These are phyloP conservation scores for Orbilia blumenaviensis DNA, from an alignment of 2,329 filamentous ascomycete genomes.

Conservation along the genomic window DNA sequence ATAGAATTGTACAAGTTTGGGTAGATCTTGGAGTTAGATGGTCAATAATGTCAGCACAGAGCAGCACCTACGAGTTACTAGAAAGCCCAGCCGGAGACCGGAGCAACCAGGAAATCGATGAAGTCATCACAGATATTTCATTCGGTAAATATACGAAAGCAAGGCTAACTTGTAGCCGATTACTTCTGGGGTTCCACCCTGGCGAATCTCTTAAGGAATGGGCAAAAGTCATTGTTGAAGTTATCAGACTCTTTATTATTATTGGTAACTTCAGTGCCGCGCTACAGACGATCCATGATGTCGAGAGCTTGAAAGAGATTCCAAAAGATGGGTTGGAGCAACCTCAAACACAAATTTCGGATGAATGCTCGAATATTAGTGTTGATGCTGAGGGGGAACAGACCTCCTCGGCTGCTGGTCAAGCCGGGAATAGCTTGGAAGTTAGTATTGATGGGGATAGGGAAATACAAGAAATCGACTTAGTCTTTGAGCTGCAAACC, in stretches of 20 bases:
- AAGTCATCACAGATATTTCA: background rate
- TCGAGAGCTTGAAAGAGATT: background rate
- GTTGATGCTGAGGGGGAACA: background rate
- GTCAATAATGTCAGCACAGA: no score
- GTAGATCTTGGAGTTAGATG: no score
- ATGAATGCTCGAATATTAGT: background rate
- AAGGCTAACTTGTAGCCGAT: background rate
- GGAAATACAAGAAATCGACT: background rate
- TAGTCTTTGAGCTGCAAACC: background rate
- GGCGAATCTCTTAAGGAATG: background rate
- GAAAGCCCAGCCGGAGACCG: background rate
- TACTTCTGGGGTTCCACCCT: background rate
- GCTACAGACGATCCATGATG: background rate
- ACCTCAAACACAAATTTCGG: background rate
- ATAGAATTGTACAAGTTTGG: no score
- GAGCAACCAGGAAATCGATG: background rate
- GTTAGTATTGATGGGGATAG: background rate
- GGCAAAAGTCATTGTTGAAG: background rate
- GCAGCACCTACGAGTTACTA: no score
- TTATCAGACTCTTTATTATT: background rate
- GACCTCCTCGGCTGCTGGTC: no score
- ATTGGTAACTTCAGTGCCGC: background rate
- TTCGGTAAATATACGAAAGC: background rate
- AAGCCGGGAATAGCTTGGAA: background rate
- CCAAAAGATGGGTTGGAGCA: background rate